These are phyloP conservation scores for Fusarium sp. DNA, from an alignment of 2,329 filamentous ascomycete species.

Conservation along the genomic window DNA sequence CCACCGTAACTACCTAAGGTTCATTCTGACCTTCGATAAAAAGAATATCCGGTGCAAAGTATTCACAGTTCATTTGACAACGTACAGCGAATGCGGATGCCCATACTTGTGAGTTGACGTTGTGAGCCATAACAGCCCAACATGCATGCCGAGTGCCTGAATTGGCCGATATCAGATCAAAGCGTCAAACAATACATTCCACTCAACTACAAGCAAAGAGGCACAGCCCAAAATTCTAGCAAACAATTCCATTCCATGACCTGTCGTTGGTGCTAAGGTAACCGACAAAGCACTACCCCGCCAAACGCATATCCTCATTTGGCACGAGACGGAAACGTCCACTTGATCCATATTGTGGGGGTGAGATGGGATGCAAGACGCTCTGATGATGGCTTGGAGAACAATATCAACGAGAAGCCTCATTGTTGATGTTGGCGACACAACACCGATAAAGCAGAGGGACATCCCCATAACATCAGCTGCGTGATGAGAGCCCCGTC, in stretches of 20 bases:
- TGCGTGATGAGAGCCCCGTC: slow-evolving; percentile 53
- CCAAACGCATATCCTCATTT: slow-evolving; percentile 36
- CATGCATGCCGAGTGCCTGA: background rate
- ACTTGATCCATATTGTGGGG: slow-evolving; percentile 47
- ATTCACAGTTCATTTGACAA: too few species aligned
- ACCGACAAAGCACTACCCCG: slow-evolving; percentile 46
- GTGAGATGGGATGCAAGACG: slow-evolving; percentile 36
- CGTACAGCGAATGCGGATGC: too few species aligned
- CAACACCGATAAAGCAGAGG: slow-evolving; percentile 40
- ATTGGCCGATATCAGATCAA: slow-evolving; percentile 1
- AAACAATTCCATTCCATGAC: slow-evolving; percentile 10
- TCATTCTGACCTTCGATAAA: too few species aligned
- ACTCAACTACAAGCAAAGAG: background rate
- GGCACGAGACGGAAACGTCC: slow-evolving; percentile 28
- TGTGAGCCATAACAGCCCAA: too few species aligned
- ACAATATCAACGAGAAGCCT: slow-evolving; percentile 49
- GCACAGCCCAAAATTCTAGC: background rate
- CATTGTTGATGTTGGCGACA: slow-evolving; percentile 29
- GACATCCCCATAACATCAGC: slow-evolving; percentile 35
- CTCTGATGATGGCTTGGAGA: slow-evolving; percentile 46
- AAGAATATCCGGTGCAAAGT: too few species aligned
- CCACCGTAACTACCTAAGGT: too few species aligned
- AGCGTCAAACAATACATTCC: background rate
- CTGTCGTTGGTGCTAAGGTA: slow-evolving; percentile 40
- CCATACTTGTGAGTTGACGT: too few species aligned